phyloP scores from a whole-genome alignment of 1,284 basidiomycete species.

The Leucoagaricus sp. region DNA sequence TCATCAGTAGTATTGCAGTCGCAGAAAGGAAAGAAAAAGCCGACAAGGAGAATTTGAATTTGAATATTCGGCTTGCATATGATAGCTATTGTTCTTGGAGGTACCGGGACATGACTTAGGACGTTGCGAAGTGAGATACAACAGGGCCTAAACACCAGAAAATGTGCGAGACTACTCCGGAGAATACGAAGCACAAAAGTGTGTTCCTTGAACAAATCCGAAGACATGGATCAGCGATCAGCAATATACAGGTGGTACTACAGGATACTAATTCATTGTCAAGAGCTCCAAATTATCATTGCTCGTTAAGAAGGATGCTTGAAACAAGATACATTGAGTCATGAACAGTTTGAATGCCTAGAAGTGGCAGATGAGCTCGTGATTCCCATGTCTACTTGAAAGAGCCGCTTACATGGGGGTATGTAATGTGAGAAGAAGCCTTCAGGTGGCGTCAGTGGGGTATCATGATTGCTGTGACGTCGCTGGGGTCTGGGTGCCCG shows the following conservation, averaged over 20 bases:
- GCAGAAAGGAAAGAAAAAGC: background rate
- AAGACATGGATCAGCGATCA: constrained; percentile 10
- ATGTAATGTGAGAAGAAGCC: background rate
- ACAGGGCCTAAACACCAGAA: background rate
- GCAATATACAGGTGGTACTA: constrained; percentile 1
- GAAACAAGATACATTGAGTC: background rate
- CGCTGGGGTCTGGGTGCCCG: constrained; percentile 6
- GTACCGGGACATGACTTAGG: background rate
- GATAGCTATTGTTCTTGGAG: background rate
- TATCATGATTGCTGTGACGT: constrained; percentile 8
- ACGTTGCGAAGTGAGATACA: background rate
- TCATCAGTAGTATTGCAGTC: background rate
- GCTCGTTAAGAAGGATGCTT: too few relatives aligned
- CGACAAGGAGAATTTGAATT: background rate
- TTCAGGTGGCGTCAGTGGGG: background rate
- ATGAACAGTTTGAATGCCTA: background rate
- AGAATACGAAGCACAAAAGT: background rate
- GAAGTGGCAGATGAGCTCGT: background rate
- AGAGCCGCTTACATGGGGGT: background rate
- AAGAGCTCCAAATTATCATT: too few relatives aligned
- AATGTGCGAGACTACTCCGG: background rate
- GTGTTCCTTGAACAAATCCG: background rate
- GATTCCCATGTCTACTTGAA: background rate
- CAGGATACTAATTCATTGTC: too few relatives aligned
- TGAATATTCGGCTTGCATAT: background rate